phyloP scores from a whole-genome alignment of 179 eudicot species.

The Beta corolliflora region DNA sequence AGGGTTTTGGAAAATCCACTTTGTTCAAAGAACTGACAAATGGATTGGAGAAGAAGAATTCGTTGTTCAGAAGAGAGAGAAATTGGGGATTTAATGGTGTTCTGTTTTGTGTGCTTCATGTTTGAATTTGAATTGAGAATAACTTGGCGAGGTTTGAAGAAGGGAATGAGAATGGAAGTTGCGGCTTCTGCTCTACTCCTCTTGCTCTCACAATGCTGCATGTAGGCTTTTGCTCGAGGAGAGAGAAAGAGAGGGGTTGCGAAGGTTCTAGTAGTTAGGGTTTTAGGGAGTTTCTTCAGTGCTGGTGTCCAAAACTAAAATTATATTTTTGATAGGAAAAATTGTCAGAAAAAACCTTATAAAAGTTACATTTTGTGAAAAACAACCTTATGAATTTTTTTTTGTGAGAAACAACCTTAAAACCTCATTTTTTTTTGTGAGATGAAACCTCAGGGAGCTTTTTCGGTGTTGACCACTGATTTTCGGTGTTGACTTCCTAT shows the following conservation, averaged over 20 bases:
- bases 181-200: conserved; percentile 13
- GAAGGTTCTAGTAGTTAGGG: conserved; percentile 23
- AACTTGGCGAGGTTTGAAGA: conserved; percentile 33
- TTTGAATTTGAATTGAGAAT: conserved; percentile 16
- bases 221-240: background rate
- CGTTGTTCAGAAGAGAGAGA: conserved; percentile 33
- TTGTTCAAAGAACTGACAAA: conserved; percentile 45
- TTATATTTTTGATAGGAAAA: too few species aligned
- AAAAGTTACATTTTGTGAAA: too few species aligned
- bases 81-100: conserved; percentile 11
- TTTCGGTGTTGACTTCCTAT: too few species aligned
- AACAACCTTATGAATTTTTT: too few species aligned
- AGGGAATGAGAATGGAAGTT: background rate
- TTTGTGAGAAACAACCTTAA: too few species aligned
- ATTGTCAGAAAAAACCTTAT: too few species aligned
- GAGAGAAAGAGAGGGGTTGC: background rate
- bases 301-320: background rate
- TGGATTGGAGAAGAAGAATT: conserved; percentile 40
- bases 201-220: conserved; percentile 15
- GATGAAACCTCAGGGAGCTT: too few species aligned
- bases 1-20: conserved; percentile 55
- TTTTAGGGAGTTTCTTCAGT: conserved; percentile 9
- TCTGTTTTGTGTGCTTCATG: conserved; percentile 6
- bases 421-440: too few species aligned
- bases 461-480: too few species aligned